These are phyloP conservation scores for Dryas integrifolia DNA, from an alignment of 331 rosid species.

Conservation along the genomic window DNA sequence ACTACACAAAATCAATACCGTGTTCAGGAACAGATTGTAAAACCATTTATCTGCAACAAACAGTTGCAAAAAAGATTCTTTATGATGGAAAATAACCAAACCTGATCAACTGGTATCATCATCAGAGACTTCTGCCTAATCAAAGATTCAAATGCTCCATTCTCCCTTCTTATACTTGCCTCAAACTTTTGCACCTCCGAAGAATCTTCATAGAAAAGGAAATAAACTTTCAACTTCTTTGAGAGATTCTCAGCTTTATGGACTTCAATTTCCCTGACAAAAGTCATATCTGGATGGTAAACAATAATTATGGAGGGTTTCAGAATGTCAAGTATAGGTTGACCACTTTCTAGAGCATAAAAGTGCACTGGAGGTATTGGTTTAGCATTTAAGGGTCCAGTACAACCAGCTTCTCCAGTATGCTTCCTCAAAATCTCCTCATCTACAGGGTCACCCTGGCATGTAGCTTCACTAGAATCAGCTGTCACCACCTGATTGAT, in stretches of 20 bases:
- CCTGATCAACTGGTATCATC: conserved; percentile 97
- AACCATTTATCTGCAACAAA: not conserved
- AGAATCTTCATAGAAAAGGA: conserved; percentile 88
- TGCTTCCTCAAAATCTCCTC: conserved; percentile 47
- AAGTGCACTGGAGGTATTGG: conserved; percentile 73
- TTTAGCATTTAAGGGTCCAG: conserved; percentile 37
- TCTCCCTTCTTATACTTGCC: conserved; percentile 90
- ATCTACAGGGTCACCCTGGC: conserved; percentile 39
- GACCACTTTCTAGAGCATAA: conserved; percentile 90
- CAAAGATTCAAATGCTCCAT: conserved; percentile 94
- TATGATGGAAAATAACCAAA: conserved; percentile 24
- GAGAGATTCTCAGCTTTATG: conserved; percentile 77
- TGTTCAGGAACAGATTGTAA: not conserved
- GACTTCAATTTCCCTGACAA: conserved; percentile 91
- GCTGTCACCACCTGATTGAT: conserved; percentile 36
- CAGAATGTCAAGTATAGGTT: conserved; percentile 73
- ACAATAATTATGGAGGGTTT: conserved; percentile 75
- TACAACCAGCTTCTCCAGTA: conserved; percentile 28
- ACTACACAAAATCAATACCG: not conserved
- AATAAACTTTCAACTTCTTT: conserved; percentile 72
- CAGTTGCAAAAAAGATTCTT: conserved; percentile 3
- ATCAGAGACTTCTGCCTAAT: conserved; percentile 94
- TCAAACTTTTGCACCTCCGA: conserved; percentile 90
- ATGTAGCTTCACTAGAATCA: conserved; percentile 33
- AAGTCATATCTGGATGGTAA: conserved; percentile 90